Conservation (phyloP, 768 basidiomycete genomes). For the Mycena vitilis region DNA sequence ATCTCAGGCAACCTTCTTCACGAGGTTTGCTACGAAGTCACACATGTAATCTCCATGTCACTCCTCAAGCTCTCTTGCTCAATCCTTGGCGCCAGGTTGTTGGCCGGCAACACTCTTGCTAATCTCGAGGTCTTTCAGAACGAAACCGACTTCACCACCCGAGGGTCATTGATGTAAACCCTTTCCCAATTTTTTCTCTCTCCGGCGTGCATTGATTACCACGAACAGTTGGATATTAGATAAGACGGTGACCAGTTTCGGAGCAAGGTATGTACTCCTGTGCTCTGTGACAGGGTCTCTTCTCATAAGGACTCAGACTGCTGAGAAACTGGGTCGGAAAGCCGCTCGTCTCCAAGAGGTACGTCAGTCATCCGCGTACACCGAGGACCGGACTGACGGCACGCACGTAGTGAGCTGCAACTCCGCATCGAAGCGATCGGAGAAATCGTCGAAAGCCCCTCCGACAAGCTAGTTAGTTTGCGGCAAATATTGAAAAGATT, state of each 20-base stretch:
- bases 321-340: conserved; percentile 88
- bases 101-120: conserved; percentile 87
- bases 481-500: conserved; percentile 75
- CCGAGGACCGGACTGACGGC: background rate
- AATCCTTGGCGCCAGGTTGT: conserved; percentile 66
- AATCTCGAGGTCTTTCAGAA: conserved; percentile 97
- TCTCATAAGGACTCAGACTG: conserved; percentile 51
- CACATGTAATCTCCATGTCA: too few relatives aligned
- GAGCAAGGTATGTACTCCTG: conserved; percentile 56
- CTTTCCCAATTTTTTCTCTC: background rate
- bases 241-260: conserved; percentile 89
- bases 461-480: conserved; percentile 73
- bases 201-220: background rate
- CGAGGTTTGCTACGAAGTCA: conserved; percentile 76
- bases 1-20: conserved; percentile 81
- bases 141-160: conserved; percentile 79
- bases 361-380: conserved; percentile 32
- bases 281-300: too few relatives aligned
- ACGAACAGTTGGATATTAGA: conserved; percentile 71
- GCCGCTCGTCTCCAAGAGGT: conserved; percentile 83
- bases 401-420: conserved; percentile 67
- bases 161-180: conserved; percentile 77
- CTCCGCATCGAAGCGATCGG: conserved; percentile 87
- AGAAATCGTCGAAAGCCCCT: conserved; percentile 76
- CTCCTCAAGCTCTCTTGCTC: too few relatives aligned